A percentile compares a stretch with the other conserved stretches of the same genome.
These are phyloP conservation scores for Lactarius vividus DNA, from an alignment of 768 basidiomycete species.

Conservation along the genomic window DNA sequence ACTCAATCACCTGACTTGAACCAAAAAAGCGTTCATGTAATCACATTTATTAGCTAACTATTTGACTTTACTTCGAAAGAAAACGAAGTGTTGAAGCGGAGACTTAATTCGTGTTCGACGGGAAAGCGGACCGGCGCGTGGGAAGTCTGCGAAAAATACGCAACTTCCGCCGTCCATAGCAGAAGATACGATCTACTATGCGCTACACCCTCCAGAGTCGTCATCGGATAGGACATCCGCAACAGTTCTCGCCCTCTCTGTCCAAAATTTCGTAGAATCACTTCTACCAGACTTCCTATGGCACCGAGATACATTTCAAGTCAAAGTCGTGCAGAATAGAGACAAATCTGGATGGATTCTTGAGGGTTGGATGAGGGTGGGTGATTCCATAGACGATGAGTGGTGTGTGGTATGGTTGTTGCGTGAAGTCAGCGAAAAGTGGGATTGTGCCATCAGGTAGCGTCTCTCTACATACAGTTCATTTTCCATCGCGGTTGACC, in stretches of 20 bases:
- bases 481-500: background rate
- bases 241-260: slow-evolving; percentile 65
- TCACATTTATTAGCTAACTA: no score
- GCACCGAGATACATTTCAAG: slow-evolving; percentile 82
- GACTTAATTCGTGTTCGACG: no score
- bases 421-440: slow-evolving; percentile 67
- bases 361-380: slow-evolving; percentile 85
- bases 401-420: slow-evolving; percentile 94
- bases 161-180: slow-evolving; percentile 74
- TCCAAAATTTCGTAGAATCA: slow-evolving; percentile 53
- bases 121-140: no score
- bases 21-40: no score
- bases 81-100: no score
- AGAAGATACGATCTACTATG: slow-evolving; percentile 82
- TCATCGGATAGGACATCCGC: slow-evolving; percentile 57
- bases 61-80: no score
- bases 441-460: slow-evolving; percentile 81
- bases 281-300: slow-evolving; percentile 66
- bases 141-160: no score
- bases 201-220: slow-evolving; percentile 58
- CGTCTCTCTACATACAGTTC: slow-evolving; percentile 29
- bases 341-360: slow-evolving; percentile 55
- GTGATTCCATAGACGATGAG: slow-evolving; percentile 97
- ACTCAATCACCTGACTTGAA: no score
- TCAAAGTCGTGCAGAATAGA: slow-evolving; percentile 57